phyloP scores from a whole-genome alignment of 1,284 basidiomycete genomes.

The Puccinia hordei region DNA sequence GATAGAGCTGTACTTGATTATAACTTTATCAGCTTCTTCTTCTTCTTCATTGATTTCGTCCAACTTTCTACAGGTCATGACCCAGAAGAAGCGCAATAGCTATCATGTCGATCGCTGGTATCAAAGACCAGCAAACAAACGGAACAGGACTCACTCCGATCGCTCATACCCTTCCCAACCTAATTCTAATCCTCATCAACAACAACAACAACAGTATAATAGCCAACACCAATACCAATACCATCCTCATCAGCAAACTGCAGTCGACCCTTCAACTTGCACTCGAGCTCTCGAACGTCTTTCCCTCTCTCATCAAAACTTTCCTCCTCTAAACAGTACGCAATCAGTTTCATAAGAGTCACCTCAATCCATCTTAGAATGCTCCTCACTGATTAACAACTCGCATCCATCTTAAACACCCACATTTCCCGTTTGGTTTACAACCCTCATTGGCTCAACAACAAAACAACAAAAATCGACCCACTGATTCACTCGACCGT shows the following conservation, averaged over 20 bases:
- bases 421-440: too few relatives aligned
- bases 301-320: neutral
- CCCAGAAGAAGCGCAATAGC: neutral
- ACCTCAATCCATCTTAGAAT: too few relatives aligned
- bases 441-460: too few relatives aligned
- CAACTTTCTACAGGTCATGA: neutral
- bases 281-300: neutral
- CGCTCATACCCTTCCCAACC: too few relatives aligned
- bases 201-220: neutral
- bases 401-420: too few relatives aligned
- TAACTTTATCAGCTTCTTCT: too few relatives aligned
- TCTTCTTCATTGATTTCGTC: too few relatives aligned
- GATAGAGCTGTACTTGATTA: too few relatives aligned
- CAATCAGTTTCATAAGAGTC: neutral
- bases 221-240: neutral
- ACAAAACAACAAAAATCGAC: too few relatives aligned
- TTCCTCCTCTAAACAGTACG: neutral
- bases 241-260: neutral
- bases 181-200: too few relatives aligned
- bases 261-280: neutral
- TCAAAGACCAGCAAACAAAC: constrained; percentile 3
- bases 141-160: neutral
- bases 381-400: too few relatives aligned
- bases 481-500: too few relatives aligned
- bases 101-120: neutral